A percentile compares a stretch with the other conserved stretches of the same genome.
Evolutionary conservation across 1,284 basidiomycete species (phyloP).

Genomic region (Neolentinus lepideus): DNA sequence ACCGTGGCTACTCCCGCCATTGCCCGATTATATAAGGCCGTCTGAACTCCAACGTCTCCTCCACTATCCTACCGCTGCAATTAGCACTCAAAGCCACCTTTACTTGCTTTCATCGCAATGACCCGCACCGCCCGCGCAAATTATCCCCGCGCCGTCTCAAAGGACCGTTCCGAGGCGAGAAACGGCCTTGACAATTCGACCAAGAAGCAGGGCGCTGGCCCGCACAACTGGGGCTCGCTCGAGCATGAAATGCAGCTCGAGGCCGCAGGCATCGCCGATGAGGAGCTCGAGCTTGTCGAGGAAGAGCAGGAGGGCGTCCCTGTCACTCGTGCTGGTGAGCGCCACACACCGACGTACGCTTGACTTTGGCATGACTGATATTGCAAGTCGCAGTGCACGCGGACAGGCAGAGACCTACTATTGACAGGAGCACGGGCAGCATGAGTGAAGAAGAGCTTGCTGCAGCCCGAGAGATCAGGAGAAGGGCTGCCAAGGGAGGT

Average conservation of each 20-base stretch:
- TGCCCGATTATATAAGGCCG: neutral
- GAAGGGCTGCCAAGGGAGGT: slow-evolving; percentile 53
- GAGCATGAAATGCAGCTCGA: slow-evolving; percentile 56
- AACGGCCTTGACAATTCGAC: slow-evolving; percentile 67
- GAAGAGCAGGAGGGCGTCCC: slow-evolving; percentile 17
- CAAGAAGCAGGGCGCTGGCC: slow-evolving; percentile 75
- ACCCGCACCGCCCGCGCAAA: slow-evolving; percentile 72
- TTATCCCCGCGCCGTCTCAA: slow-evolving; percentile 67
- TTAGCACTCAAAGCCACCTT: neutral
- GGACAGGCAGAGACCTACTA: slow-evolving; percentile 10
- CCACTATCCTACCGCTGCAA: neutral
- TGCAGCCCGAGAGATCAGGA: slow-evolving; percentile 57
- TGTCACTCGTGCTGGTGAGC: neutral
- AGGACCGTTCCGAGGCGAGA: slow-evolving; percentile 75
- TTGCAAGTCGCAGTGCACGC: neutral
- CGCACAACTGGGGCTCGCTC: slow-evolving; percentile 79
- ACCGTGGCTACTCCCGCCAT: neutral
- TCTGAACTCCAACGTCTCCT: neutral
- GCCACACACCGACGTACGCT: neutral
- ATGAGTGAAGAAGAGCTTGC: slow-evolving; percentile 62
- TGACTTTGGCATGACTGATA: neutral
- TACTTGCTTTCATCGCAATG: slow-evolving; percentile 33
- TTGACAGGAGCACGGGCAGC: slow-evolving; percentile 25
- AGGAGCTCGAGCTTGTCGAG: slow-evolving; percentile 31
- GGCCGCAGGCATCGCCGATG: slow-evolving; percentile 44